Percentiles rank a stretch among this genome's conserved stretches.
Conservation (phyloP, 1,139 yeast species). For the Arxiozyma heterogenica region DNA sequence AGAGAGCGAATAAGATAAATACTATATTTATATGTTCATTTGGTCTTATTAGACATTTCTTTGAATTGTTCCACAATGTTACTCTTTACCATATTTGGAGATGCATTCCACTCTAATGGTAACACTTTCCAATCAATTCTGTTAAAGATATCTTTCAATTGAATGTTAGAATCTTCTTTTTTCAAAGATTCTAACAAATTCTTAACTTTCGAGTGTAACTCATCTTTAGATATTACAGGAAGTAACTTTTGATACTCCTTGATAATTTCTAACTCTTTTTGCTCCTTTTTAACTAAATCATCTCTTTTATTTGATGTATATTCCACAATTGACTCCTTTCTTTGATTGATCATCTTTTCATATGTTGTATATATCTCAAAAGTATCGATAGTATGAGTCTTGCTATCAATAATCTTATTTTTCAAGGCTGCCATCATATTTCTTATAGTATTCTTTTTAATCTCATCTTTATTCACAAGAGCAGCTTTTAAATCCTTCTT, state of each 20-base stretch:
- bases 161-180: conserved; percentile 26
- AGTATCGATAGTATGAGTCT: conserved; percentile 40
- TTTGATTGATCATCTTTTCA: conserved; percentile 43
- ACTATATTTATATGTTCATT: background rate
- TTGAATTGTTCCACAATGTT: conserved; percentile 28
- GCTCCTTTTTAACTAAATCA: conserved; percentile 51
- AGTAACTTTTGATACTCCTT: conserved; percentile 36
- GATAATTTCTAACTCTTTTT: conserved; percentile 41
- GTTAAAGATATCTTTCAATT: conserved; percentile 37
- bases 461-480: conserved; percentile 39
- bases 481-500: conserved; percentile 43
- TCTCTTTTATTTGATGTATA: conserved; percentile 42
- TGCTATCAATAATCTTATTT: conserved; percentile 48
- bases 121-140: conserved; percentile 42
- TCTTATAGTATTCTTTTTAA: conserved; percentile 46
- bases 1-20: too few relatives aligned
- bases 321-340: conserved; percentile 46
- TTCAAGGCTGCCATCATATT: conserved; percentile 49
- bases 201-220: conserved; percentile 37
- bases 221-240: conserved; percentile 45
- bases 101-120: conserved; percentile 46
- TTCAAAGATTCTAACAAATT: conserved; percentile 32
- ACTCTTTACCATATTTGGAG: conserved; percentile 30
- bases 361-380: conserved; percentile 41
- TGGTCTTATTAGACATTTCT: conserved; percentile 1